Base-by-base conservation (phyloP, 306 rosid species). In the Casuarina cunninghamiana region DNA sequence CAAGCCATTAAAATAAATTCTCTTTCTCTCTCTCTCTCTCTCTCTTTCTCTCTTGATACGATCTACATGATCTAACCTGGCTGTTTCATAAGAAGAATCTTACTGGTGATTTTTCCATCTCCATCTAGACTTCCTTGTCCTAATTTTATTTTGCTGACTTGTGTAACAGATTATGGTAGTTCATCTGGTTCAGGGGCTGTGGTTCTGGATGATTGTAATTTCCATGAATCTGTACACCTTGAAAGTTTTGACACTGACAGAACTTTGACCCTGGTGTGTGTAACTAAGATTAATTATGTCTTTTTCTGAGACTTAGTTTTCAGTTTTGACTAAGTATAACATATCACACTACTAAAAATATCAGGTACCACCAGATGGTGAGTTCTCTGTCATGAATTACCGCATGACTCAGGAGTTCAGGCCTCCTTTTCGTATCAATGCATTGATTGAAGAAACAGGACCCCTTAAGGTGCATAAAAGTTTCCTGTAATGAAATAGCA, bases 321-420 rank as follows among this genome's bases (percentile, higher is more conserved):
- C 63, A 50, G 5, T 21, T 58, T 74, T 55, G 26, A 48, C 55
- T 82, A 39, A 69, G 76, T n/a, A 73, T 79, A 65, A 76, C 55
- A 79, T 53, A 67, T 75, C 46, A 26, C 17, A 37, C 69, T 3
- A 58, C 54, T 84, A 69, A 80, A 76, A 53, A 75, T 77, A 26
- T 26, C 32, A 93, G 99, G 94, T 91, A 60, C 95, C 99, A 38
- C 85, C 97, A 9, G 96, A 91, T 86, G 97, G 96, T 77, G 99
- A 95, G 83, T 93, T 93, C 81, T 95, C 97, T 46, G 93, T 95
- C 83, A 95, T 95, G 99, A 95, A 93, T 66, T 93, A 95, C 80
- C 91, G 97, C 51, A 91, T 91, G 86, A 95, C 97, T 67, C 97
- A 90, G 87, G 83, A 86, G 78, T 95, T 89, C 83, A 95, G 91